Conservation (phyloP, 2,329 filamentous ascomycete species). For the Colletotrichum sublineola region DNA sequence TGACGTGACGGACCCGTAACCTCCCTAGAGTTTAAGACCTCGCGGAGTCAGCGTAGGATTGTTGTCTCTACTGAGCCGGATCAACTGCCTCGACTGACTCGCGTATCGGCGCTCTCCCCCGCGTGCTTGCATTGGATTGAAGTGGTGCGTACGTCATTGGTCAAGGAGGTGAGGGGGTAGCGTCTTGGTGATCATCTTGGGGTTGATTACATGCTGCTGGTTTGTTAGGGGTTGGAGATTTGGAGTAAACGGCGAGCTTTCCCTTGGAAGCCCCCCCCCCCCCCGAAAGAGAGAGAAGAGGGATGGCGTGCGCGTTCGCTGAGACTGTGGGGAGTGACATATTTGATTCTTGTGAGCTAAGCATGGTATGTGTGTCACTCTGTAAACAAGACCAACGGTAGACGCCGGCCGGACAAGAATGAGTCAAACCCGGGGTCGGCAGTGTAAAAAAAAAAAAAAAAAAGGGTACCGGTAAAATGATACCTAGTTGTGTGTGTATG, state of each 20-base stretch:
- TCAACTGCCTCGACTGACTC: conserved; percentile 9
- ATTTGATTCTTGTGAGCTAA: conserved; percentile 1
- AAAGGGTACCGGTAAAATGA: too few species aligned
- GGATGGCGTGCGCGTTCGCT: not conserved
- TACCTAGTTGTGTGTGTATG: not conserved
- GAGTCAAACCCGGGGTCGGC: too few species aligned
- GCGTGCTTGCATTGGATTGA: conserved; percentile 4
- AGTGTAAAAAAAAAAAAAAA: not conserved
- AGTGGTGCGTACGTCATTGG: conserved; percentile 9
- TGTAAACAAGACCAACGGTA: not conserved
- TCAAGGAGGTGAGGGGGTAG: conserved; percentile 3
- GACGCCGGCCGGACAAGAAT: too few species aligned
- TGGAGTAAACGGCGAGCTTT: conserved; percentile 4
- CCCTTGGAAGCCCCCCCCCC: not conserved
- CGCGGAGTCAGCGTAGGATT: not conserved
- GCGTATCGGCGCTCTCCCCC: not conserved
- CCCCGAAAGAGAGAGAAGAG: not conserved
- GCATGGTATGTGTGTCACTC: not conserved
- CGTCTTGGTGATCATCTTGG: conserved; percentile 9
- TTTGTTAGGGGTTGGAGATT: conserved; percentile 7
- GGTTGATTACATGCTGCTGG: not conserved
- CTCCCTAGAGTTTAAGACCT: not conserved
- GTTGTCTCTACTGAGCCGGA: not conserved
- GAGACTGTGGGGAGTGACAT: not conserved
- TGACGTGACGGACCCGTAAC: conserved; percentile 9